These are phyloP conservation scores for Wallacemonas collosoma DNA, from an alignment of 208 protist species.

Conservation along the genomic window DNA sequence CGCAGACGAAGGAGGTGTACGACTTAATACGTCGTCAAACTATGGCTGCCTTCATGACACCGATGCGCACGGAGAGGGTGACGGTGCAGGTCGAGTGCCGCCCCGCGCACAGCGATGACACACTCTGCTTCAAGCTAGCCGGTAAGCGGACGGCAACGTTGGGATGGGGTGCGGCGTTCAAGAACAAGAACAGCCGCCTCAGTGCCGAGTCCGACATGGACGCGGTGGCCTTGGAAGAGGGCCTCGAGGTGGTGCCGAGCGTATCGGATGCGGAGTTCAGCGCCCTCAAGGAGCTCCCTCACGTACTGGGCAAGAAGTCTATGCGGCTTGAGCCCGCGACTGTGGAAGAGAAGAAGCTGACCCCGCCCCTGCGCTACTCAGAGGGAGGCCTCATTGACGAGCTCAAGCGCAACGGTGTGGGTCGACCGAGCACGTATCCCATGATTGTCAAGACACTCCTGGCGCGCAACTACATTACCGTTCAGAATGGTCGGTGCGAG, in stretches of 20 bases:
- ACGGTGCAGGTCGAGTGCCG: conserved; percentile 45
- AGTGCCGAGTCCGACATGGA: conserved; percentile 41
- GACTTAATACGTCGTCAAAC: conserved; percentile 83
- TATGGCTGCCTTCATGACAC: conserved; percentile 83
- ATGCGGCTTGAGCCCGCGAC: conserved; percentile 42
- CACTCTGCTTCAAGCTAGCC: conserved; percentile 59
- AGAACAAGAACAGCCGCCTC: conserved; percentile 25
- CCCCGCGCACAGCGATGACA: conserved; percentile 44
- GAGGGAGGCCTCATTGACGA: conserved; percentile 89
- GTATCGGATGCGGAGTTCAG: conserved; percentile 83
- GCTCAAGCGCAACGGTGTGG: conserved; percentile 86
- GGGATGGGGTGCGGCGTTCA: conserved; percentile 82
- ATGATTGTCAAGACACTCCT: conserved; percentile 90
- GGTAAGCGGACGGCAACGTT: conserved; percentile 74
- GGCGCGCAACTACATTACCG: conserved; percentile 80
- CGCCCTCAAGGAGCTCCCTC: conserved; percentile 55
- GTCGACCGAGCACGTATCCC: conserved; percentile 90
- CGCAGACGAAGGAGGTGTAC: conserved; percentile 72
- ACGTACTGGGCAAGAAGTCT: conserved; percentile 16
- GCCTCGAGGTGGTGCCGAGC: conserved; percentile 50
- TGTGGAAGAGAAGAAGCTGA: conserved; percentile 58
- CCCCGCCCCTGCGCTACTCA: conserved; percentile 73
- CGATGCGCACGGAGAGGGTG: conserved; percentile 75
- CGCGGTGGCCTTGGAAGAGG: conserved; percentile 58
- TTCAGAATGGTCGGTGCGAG: conserved; percentile 81